A percentile compares a stretch with the other conserved stretches of the same genome.
Evolutionary conservation across 148 eudicot genomes (phyloP).

Genomic region (Amaranthus hypochondriacus): DNA sequence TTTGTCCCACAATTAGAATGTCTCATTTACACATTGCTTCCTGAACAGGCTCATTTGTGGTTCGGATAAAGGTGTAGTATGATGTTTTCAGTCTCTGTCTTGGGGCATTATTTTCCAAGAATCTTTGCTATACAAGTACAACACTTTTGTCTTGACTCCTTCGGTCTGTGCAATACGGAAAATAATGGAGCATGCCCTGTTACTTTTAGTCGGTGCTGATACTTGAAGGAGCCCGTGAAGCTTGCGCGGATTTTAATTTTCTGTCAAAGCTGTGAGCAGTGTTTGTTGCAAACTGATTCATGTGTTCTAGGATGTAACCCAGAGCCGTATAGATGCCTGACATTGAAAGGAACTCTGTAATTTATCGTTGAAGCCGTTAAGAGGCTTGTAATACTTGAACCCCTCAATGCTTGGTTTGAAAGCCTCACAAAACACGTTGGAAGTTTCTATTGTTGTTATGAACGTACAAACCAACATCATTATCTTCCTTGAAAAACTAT

Average conservation of each 20-base stretch:
- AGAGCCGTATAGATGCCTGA: too few species aligned
- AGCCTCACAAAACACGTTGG: too few species aligned
- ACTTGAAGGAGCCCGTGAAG: constrained; percentile 5
- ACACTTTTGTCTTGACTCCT: constrained; percentile 3
- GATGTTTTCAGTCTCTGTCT: not conserved
- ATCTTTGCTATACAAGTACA: constrained; percentile 3
- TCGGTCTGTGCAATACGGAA: not conserved
- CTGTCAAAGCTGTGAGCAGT: not conserved
- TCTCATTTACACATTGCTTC: constrained; percentile 3
- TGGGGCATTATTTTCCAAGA: not conserved
- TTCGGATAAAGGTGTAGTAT: constrained; percentile 67
- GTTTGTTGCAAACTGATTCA: too few species aligned
- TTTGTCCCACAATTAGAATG: not conserved
- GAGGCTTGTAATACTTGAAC: too few species aligned
- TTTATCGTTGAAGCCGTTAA: too few species aligned
- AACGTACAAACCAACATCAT: too few species aligned
- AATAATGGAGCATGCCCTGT: not conserved
- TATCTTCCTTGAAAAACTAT: too few species aligned
- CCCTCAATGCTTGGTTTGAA: too few species aligned
- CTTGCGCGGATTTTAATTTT: not conserved
- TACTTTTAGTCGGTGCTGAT: not conserved
- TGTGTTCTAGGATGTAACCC: too few species aligned
- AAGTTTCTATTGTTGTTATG: too few species aligned
- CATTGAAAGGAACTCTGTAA: too few species aligned
- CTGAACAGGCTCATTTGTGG: constrained; percentile 78